phyloP scores from a whole-genome alignment of 2,329 filamentous ascomycete species.

The Mariannaea sp. region DNA sequence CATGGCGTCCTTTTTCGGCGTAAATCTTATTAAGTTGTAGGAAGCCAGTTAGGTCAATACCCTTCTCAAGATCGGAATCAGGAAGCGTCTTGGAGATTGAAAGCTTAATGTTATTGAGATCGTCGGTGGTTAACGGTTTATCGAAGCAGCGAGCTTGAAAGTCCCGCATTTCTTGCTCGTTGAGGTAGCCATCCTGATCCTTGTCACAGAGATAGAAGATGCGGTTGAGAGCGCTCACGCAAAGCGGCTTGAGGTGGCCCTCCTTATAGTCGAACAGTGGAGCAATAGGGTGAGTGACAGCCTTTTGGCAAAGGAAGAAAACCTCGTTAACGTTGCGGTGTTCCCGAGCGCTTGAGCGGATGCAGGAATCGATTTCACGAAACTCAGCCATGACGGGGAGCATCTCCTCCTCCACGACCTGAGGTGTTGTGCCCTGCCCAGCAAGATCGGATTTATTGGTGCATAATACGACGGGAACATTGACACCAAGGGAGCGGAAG shows the following conservation, averaged over 20 bases:
- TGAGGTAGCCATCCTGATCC: slow-evolving; percentile 92
- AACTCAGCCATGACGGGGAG: slow-evolving; percentile 98
- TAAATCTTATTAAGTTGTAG: slow-evolving; percentile 93
- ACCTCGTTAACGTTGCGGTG: slow-evolving; percentile 94
- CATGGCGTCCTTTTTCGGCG: slow-evolving; percentile 94
- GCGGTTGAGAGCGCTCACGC: slow-evolving; percentile 81
- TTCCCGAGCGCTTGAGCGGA: slow-evolving; percentile 88
- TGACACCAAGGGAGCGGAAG: slow-evolving; percentile 96
- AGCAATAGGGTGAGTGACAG: slow-evolving; percentile 94
- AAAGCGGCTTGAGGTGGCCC: slow-evolving; percentile 81
- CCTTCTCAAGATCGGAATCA: slow-evolving; percentile 65
- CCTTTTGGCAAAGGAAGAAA: slow-evolving; percentile 98
- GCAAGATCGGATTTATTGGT: slow-evolving; percentile 96
- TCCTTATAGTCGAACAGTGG: slow-evolving; percentile 98
- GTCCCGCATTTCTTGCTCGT: slow-evolving; percentile 85
- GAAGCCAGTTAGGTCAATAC: slow-evolving; percentile 84
- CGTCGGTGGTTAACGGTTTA: slow-evolving; percentile 78
- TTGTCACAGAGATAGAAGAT: slow-evolving; percentile 97
- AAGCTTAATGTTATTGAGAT: slow-evolving; percentile 88
- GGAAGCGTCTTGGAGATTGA: slow-evolving; percentile 75
- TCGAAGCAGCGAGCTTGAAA: slow-evolving; percentile 94
- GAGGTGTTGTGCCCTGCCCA: slow-evolving; percentile 73
- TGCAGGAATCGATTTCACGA: slow-evolving; percentile 98
- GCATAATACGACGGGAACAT: slow-evolving; percentile 94
- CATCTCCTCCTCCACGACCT: slow-evolving; percentile 96